These are phyloP conservation scores for Malassezia psittaci DNA, from an alignment of 1,284 basidiomycete species.

Conservation along the genomic window DNA sequence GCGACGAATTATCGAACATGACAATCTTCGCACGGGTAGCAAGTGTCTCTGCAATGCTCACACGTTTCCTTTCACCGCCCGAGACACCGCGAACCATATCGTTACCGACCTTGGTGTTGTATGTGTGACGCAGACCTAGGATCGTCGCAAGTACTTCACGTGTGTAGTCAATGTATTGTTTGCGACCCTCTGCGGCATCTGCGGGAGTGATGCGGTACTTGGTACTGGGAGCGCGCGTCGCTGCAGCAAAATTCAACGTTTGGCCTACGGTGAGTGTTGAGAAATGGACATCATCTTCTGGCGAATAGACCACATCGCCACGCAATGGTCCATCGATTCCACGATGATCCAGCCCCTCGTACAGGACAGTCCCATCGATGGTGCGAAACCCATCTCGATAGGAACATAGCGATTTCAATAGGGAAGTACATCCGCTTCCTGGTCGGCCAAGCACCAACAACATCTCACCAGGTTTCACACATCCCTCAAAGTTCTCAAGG, in stretches of 20 bases:
- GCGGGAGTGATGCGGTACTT: constrained; percentile 21
- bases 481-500: constrained; percentile 25
- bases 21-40: constrained; percentile 49
- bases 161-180: constrained; percentile 33
- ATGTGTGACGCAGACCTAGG: constrained; percentile 28
- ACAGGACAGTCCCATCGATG: constrained; percentile 42
- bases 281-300: constrained; percentile 31
- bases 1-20: constrained; percentile 50
- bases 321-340: constrained; percentile 50
- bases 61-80: constrained; percentile 34
- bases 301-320: constrained; percentile 30
- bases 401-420: constrained; percentile 54
- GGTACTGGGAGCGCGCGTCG: constrained; percentile 17
- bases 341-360: constrained; percentile 52
- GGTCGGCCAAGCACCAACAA: constrained; percentile 54
- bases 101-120: constrained; percentile 31
- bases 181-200: constrained; percentile 21
- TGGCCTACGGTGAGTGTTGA: constrained; percentile 31
- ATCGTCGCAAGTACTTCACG: constrained; percentile 40
- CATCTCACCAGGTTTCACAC: constrained; percentile 57
- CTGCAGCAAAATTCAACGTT: constrained; percentile 26
- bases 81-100: constrained; percentile 50
- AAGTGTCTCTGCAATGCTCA: constrained; percentile 28
- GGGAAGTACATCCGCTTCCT: constrained; percentile 57
- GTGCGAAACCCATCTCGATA: constrained; percentile 48